Conservation (phyloP, 2,329 filamentous ascomycete species). For the Hirsutella minnesotensis region DNA sequence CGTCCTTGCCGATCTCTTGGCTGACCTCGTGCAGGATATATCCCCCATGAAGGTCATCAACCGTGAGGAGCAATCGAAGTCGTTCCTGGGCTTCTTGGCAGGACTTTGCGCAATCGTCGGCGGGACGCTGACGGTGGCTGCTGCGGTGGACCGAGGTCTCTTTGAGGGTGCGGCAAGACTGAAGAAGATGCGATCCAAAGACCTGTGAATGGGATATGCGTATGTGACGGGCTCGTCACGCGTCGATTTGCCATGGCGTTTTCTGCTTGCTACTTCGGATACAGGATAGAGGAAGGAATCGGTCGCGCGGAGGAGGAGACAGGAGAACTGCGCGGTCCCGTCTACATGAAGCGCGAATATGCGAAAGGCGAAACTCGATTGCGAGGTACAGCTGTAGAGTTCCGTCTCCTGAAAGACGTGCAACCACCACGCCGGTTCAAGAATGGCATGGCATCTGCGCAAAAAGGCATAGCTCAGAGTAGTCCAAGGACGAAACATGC, state of each 20-base stretch:
- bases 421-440: too few relatives aligned
- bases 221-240: background rate
- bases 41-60: conserved; percentile 99
- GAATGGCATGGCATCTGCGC: too few relatives aligned
- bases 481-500: too few relatives aligned
- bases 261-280: conserved; percentile 5
- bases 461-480: too few relatives aligned
- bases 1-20: background rate
- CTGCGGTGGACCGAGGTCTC: conserved; percentile 78
- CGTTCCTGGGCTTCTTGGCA: conserved; percentile 83
- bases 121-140: conserved; percentile 89
- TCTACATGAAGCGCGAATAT: too few relatives aligned
- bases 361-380: too few relatives aligned
- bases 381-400: too few relatives aligned
- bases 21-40: conserved; percentile 55
- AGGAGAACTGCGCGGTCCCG: too few relatives aligned
- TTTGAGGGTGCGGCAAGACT: conserved; percentile 80
- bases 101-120: conserved; percentile 91
- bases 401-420: too few relatives aligned
- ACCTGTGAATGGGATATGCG: conserved; percentile 26
- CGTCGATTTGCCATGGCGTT: conserved; percentile 9
- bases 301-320: too few relatives aligned
- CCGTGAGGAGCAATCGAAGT: conserved; percentile 79
- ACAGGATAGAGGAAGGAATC: background rate
- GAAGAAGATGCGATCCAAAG: conserved; percentile 71